Evolutionary conservation across 2,329 filamentous ascomycete species (phyloP).

Genomic region (Delphinella strobiligena): DNA sequence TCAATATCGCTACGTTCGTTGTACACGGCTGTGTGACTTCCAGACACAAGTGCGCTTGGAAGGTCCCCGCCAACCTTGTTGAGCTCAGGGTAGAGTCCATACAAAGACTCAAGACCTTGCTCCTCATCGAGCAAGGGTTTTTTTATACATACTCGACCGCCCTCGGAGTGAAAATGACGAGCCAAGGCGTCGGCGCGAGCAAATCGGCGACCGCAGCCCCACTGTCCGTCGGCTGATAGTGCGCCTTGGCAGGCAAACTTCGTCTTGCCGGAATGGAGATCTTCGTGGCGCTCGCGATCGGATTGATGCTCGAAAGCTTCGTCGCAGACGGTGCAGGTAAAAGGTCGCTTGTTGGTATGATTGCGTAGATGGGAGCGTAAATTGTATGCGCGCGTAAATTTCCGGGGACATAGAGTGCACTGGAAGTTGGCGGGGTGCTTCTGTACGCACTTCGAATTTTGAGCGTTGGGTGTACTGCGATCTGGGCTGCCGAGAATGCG

Average conservation of each 20-base stretch:
- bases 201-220: conserved; percentile 89
- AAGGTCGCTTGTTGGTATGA: conserved; percentile 92
- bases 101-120: conserved; percentile 71
- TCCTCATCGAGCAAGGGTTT: conserved; percentile 94
- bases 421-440: conserved; percentile 98
- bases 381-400: conserved; percentile 94
- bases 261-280: conserved; percentile 92
- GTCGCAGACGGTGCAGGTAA: conserved; percentile 91
- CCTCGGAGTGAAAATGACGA: conserved; percentile 77
- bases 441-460: conserved; percentile 67
- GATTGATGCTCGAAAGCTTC: conserved; percentile 97
- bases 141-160: conserved; percentile 92
- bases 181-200: conserved; percentile 91
- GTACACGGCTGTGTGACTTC: conserved; percentile 55
- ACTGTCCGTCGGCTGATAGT: conserved; percentile 68
- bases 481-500: conserved; percentile 81
- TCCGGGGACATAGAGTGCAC: conserved; percentile 83
- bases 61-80: conserved; percentile 72
- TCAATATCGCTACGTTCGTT: conserved; percentile 74
- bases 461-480: conserved; percentile 55
- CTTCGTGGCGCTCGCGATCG: conserved; percentile 93
- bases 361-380: conserved; percentile 88
- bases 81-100: conserved; percentile 88
- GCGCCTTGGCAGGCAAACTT: conserved; percentile 95
- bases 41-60: conserved; percentile 27